Evolutionary conservation across 2,329 filamentous ascomycete species (phyloP).

Genomic region (Phialophora verrucosa): DNA sequence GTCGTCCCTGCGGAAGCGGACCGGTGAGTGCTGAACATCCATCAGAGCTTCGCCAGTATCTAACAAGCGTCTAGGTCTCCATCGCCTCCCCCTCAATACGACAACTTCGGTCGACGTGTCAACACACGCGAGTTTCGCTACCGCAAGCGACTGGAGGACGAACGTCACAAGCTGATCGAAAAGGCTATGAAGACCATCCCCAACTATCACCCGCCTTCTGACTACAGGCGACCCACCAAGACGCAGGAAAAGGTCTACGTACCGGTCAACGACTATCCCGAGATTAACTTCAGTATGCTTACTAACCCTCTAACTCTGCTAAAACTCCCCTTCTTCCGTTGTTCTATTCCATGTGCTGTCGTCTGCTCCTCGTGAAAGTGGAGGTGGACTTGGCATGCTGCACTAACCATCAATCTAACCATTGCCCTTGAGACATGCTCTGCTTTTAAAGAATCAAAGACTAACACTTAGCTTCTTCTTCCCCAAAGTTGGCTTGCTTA

Average conservation of each 20-base stretch:
- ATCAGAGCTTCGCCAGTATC: slow-evolving; percentile 22
- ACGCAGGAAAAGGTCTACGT: slow-evolving; percentile 99
- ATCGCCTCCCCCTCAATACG: slow-evolving; percentile 94
- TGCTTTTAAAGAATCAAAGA: slow-evolving; percentile 53
- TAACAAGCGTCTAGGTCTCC: slow-evolving; percentile 70
- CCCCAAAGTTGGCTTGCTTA: slow-evolving; percentile 98
- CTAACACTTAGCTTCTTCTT: slow-evolving; percentile 88
- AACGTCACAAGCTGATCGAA: slow-evolving; percentile 97
- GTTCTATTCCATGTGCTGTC: slow-evolving; percentile 44
- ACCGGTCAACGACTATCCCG: slow-evolving; percentile 99
- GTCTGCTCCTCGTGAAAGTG: slow-evolving; percentile 28
- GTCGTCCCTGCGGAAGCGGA: slow-evolving; percentile 96
- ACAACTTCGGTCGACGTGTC: slow-evolving; percentile 98
- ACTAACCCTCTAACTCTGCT: slow-evolving; percentile 96
- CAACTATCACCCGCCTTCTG: slow-evolving; percentile 98
- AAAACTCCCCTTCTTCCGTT: slow-evolving; percentile 53
- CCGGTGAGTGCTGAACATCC: slow-evolving; percentile 65
- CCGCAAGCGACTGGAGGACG: slow-evolving; percentile 95
- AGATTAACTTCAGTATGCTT: slow-evolving; percentile 99
- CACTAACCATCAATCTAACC: slow-evolving; percentile 47
- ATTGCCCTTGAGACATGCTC: slow-evolving; percentile 37
- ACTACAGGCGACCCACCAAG: slow-evolving; percentile 98
- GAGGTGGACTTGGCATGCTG: slow-evolving; percentile 31
- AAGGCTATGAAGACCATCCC: slow-evolving; percentile 99
- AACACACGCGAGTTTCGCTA: slow-evolving; percentile 99